These are phyloP conservation scores for Taphrina betulina DNA, from an alignment of 1,139 yeast species.

Conservation along the genomic window DNA sequence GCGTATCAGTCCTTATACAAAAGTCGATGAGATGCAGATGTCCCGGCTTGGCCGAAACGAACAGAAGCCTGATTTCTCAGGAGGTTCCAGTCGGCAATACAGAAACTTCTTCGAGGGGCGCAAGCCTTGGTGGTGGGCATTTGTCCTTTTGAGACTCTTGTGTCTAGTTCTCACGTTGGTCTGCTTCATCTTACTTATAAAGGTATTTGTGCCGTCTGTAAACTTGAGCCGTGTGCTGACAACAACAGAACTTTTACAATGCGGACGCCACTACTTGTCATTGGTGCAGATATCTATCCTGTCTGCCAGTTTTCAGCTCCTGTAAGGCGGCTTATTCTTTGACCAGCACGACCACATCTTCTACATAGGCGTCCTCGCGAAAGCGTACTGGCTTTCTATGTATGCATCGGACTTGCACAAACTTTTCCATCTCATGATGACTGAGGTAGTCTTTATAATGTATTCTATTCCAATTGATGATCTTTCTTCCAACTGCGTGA, in stretches of 20 bases:
- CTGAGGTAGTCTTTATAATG: no score
- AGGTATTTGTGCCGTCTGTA: conserved; percentile 45
- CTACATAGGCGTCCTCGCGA: no score
- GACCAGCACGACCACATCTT: no score
- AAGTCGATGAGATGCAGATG: conserved; percentile 37
- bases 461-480: no score
- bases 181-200: conserved; percentile 54
- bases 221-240: background rate
- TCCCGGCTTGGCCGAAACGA: conserved; percentile 29
- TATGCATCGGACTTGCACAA: no score
- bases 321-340: no score
- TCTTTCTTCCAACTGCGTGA: no score
- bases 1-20: conserved; percentile 46
- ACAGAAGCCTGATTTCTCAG: conserved; percentile 23
- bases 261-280: conserved; percentile 10
- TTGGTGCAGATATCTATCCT: conserved; percentile 74
- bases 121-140: conserved; percentile 52
- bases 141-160: conserved; percentile 54
- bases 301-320: conserved; percentile 45
- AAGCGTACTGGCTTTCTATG: no score
- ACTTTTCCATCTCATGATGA: no score
- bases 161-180: conserved; percentile 53
- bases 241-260: conserved; percentile 25
- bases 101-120: conserved; percentile 41
- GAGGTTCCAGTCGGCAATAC: conserved; percentile 36